Conservation (phyloP, 2,329 filamentous ascomycete species). For the Diaporthe velutina region DNA sequence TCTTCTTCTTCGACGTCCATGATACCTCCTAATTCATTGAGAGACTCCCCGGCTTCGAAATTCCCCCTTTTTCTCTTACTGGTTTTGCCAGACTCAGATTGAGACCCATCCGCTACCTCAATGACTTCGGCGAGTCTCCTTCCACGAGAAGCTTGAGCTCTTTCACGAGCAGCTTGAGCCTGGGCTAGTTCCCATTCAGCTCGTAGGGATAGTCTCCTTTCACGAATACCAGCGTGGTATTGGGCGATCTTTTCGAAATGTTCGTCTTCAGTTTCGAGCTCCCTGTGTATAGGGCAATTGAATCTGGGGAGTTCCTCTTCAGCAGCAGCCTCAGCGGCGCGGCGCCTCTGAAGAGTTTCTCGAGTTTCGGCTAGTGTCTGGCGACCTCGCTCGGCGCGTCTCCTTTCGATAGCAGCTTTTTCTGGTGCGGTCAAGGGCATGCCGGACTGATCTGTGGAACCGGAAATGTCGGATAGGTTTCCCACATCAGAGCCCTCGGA, state of each 20-base stretch:
- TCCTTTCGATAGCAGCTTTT: not conserved
- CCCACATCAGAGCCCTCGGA: not conserved
- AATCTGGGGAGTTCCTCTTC: too few species aligned
- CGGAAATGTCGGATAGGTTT: not conserved
- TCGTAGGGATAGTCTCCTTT: too few species aligned
- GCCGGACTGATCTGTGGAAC: not conserved
- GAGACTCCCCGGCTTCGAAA: too few species aligned
- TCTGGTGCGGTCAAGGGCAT: not conserved
- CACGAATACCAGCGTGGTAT: too few species aligned
- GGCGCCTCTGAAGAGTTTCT: not conserved
- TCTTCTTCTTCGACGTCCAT: not conserved
- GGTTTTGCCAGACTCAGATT: too few species aligned
- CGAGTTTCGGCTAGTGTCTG: not conserved
- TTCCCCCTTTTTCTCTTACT: too few species aligned
- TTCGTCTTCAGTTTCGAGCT: too few species aligned
- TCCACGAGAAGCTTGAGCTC: not conserved
- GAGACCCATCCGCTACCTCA: not conserved
- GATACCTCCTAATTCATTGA: too few species aligned
- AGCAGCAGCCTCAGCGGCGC: not conserved
- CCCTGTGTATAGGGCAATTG: too few species aligned
- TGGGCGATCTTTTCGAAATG: too few species aligned
- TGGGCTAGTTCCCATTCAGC: not conserved
- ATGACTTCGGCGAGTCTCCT: not conserved
- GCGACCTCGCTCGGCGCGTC: too few species aligned
- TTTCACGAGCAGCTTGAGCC: not conserved